These are phyloP conservation scores for Articulospora tetracladia DNA, from an alignment of 495 filamentous ascomycete genomes.

Conservation along the genomic window DNA sequence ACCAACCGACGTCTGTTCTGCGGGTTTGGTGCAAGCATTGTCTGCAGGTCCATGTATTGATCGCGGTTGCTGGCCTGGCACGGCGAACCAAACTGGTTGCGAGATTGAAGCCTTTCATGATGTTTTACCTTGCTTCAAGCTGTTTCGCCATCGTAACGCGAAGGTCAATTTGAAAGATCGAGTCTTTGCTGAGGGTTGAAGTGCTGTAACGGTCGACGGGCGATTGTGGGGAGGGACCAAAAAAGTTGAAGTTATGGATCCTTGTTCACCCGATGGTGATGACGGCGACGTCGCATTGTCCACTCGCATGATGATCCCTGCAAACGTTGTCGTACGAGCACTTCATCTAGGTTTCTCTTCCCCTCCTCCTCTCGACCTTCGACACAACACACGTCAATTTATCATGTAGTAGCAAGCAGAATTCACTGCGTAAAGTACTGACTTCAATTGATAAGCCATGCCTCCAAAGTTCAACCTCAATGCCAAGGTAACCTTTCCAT, in stretches of 20 bases:
- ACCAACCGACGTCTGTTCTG: not conserved
- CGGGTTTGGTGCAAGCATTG: slow-evolving; percentile 21
- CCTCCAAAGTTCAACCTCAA: slow-evolving; percentile 25
- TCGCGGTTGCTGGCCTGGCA: not conserved
- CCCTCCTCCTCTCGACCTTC: not conserved
- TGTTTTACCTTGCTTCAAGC: not conserved
- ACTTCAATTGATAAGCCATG: slow-evolving; percentile 4
- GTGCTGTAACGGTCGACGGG: too few relatives aligned
- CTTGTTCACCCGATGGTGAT: slow-evolving; percentile 2
- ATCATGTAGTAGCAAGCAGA: not conserved
- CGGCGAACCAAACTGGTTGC: not conserved
- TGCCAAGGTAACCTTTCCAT: slow-evolving; percentile 15
- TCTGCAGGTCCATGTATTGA: slow-evolving; percentile 26
- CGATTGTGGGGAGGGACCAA: not conserved
- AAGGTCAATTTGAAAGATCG: not conserved
- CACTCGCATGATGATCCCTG: not conserved
- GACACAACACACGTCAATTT: not conserved
- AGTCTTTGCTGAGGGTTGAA: not conserved
- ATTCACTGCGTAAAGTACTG: not conserved
- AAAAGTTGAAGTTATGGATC: slow-evolving; percentile 3
- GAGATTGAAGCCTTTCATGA: slow-evolving; percentile 17
- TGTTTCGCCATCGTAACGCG: not conserved
- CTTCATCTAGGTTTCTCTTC: too few relatives aligned
- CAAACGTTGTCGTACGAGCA: too few relatives aligned
- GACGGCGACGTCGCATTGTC: not conserved